Percentiles rank a stretch among this genome's conserved stretches.
Evolutionary conservation across 345 rosid species (phyloP).

Genomic region (Xanthoceras sorbifolium): DNA sequence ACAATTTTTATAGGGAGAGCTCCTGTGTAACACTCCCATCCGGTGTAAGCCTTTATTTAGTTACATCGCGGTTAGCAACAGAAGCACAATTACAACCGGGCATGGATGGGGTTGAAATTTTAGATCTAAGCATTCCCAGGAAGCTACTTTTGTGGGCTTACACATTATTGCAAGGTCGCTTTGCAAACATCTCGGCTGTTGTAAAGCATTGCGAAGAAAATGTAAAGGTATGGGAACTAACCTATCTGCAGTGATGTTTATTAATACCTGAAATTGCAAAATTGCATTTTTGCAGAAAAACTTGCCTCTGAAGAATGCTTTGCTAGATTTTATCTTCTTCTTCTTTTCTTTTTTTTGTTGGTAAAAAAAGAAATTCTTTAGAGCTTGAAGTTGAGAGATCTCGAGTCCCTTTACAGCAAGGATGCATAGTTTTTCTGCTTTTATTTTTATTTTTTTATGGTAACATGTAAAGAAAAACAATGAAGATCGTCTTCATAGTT

Average conservation of each 20-base stretch:
- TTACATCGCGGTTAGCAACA: conserved; percentile 48
- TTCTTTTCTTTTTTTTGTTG: neutral
- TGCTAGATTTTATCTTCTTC: neutral
- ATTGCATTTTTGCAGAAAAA: neutral
- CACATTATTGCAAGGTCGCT: conserved; percentile 67
- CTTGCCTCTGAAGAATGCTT: neutral
- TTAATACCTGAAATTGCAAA: neutral
- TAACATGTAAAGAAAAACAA: neutral
- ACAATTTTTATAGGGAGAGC: conserved; percentile 86
- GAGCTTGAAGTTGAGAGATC: conserved; percentile 5
- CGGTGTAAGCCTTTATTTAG: conserved; percentile 64
- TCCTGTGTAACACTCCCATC: conserved; percentile 62
- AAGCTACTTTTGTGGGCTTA: conserved; percentile 97
- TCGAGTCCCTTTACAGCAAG: neutral
- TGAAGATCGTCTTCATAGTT: neutral
- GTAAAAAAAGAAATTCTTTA: neutral
- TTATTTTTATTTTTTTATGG: too few species aligned
- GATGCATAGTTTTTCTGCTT: neutral
- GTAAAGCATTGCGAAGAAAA: conserved; percentile 91
- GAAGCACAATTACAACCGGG: conserved; percentile 51
- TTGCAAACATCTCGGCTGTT: conserved; percentile 69
- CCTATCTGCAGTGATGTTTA: conserved; percentile 4
- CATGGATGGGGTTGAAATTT: conserved; percentile 67
- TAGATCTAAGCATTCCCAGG: conserved; percentile 87
- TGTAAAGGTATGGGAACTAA: conserved; percentile 58